Base-by-base conservation (phyloP, 78 protist species). In the Corallochytrium limacisporum region DNA sequence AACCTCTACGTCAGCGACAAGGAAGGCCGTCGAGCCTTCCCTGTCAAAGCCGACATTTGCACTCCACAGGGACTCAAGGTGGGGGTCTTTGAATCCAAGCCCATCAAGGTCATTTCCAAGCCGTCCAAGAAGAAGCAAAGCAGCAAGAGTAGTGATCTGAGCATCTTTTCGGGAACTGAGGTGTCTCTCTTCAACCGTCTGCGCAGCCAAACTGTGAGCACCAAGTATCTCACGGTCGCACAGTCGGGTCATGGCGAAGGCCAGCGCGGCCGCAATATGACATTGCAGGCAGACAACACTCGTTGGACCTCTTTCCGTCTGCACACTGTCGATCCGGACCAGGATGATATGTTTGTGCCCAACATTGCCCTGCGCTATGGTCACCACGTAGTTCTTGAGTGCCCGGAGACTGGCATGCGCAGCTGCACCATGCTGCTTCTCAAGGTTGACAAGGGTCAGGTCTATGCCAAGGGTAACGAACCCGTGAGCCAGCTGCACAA, bases 121-220 rank as follows among this genome's bases (percentile, higher is more conserved):
- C 66, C 66, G 28, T 16, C 40, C 8, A 60, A 60, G 51, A 60
- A 60, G 66, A 39, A 42, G 49, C 49, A 60, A 28, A 29, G 22
- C 37, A 2, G 1, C 16, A 32, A 36, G 43, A 55, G n/a, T 13
- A 20, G 18, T 4, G 62, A 55, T 10, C 26, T 57, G 40, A 26
- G 48, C 22, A 24, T 57, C 20, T 0, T 7, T 4, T 31, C 36
- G 7, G 66, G 66, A 36, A 29, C 24, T 1, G 47, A 40, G 1
- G 22, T 42, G 20, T n/a, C 51, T 6, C 51, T 60, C 40, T 60
- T 60, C 51, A 38, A 60, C 38, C 66, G 66, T 12, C 1, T 57
- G 8, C 65, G 65, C 2, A 39, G 50, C 5, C 65, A 57, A 20
- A 38, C 65, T 1, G 36, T 57, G 3, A 16, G 47, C 43, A 55